Evolutionary conservation across 805 yeast species (phyloP).

Genomic region (Candida arabinofermentans): DNA sequence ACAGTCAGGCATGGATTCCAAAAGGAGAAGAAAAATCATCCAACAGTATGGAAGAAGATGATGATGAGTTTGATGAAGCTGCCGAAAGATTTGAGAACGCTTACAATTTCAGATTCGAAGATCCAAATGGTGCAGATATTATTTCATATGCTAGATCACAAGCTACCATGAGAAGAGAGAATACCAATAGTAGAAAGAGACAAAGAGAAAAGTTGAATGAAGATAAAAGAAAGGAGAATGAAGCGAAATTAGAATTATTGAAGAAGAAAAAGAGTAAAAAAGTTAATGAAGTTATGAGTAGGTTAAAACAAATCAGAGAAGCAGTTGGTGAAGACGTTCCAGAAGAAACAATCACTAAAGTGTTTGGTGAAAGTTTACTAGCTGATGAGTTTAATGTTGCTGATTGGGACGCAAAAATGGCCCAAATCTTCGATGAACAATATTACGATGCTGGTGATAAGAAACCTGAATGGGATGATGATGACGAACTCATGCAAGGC

Average conservation of each 20-base stretch:
- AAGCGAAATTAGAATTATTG: conserved; percentile 54
- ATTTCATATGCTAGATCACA: conserved; percentile 93
- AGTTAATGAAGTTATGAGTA: conserved; percentile 71
- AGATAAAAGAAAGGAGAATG: conserved; percentile 45
- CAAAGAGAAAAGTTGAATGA: conserved; percentile 71
- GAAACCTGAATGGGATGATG: conserved; percentile 67
- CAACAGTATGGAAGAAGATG: conserved; percentile 53
- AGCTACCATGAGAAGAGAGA: conserved; percentile 84
- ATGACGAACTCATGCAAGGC: conserved; percentile 49
- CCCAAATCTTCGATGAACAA: conserved; percentile 80
- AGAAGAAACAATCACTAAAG: conserved; percentile 56
- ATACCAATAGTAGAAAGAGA: conserved; percentile 69
- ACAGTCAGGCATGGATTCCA: conserved; percentile 88
- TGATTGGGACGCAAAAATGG: conserved; percentile 88
- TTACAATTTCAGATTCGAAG: conserved; percentile 93
- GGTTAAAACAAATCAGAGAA: conserved; percentile 58
- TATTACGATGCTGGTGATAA: conserved; percentile 56
- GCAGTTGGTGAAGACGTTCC: conserved; percentile 64
- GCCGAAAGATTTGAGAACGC: conserved; percentile 90
- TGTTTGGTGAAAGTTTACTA: conserved; percentile 70
- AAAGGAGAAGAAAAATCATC: conserved; percentile 48
- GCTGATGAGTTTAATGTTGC: conserved; percentile 86
- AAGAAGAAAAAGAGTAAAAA: conserved; percentile 72
- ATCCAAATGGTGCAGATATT: conserved; percentile 84
- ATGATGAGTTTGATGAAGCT: conserved; percentile 86